Conservation (phyloP, 1,284 basidiomycete genomes). For the Rhodotorula sp. region DNA sequence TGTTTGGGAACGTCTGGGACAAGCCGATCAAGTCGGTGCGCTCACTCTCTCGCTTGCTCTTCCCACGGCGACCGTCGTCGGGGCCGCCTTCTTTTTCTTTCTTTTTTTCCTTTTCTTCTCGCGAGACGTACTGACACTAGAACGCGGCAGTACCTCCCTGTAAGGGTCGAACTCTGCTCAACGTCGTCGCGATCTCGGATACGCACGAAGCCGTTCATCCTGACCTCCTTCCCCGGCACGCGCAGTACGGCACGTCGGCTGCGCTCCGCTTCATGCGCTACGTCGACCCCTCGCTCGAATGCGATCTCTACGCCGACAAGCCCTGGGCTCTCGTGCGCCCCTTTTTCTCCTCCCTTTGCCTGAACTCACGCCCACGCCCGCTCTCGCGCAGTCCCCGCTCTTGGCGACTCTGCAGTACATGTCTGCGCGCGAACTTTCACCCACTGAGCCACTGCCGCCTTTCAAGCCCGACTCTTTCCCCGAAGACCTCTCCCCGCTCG, state of each 20-base stretch:
- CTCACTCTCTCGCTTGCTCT: too few species aligned
- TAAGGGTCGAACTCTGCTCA: too few species aligned
- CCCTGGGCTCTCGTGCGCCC: slow-evolving; percentile 41
- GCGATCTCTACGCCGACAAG: slow-evolving; percentile 45
- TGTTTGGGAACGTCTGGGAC: slow-evolving; percentile 39
- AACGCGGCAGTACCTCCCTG: slow-evolving; percentile 18
- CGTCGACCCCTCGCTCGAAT: slow-evolving; percentile 43
- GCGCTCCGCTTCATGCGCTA: slow-evolving; percentile 41
- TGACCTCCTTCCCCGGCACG: too few species aligned
- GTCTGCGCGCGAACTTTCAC: slow-evolving; percentile 10
- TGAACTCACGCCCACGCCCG: not conserved
- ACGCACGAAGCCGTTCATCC: too few species aligned
- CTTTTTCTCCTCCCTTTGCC: not conserved
- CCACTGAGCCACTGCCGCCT: not conserved
- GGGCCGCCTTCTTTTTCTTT: too few species aligned
- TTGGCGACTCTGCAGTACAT: slow-evolving; percentile 38
- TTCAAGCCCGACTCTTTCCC: slow-evolving; percentile 31
- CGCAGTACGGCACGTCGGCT: slow-evolving; percentile 38
- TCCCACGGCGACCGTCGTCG: too few species aligned
- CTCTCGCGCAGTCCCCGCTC: slow-evolving; percentile 33
- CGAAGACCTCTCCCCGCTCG: slow-evolving; percentile 35
- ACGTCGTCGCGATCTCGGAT: too few species aligned
- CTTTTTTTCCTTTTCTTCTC: too few species aligned
- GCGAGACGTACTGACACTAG: too few species aligned
- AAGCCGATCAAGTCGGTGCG: slow-evolving; percentile 31